Conservation (phyloP, 2,329 filamentous ascomycete species). For the Botrytis deweyae region DNA sequence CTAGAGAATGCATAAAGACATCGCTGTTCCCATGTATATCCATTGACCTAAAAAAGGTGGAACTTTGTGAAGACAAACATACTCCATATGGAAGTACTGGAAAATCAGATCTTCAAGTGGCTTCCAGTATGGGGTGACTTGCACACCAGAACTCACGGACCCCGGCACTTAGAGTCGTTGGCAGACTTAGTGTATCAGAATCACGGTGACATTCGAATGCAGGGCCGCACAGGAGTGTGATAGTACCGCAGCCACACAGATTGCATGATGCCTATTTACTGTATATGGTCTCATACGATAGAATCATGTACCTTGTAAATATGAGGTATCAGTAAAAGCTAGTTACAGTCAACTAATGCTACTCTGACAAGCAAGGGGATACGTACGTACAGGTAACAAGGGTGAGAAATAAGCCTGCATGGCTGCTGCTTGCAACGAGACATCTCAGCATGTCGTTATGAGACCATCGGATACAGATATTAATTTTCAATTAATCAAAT, state of each 20-base stretch:
- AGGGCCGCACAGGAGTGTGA: not conserved
- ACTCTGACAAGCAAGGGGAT: conserved; percentile 7
- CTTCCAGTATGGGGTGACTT: not conserved
- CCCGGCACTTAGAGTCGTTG: no score
- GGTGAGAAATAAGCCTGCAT: not conserved
- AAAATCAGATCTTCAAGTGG: not conserved
- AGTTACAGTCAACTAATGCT: not conserved
- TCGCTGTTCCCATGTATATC: not conserved
- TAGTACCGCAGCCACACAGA: not conserved
- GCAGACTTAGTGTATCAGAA: not conserved
- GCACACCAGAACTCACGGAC: no score
- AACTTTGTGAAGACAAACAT: not conserved
- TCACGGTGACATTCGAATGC: not conserved
- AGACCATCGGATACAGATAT: not conserved
- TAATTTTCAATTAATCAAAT: not conserved
- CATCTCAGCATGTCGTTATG: not conserved
- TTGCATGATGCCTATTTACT: not conserved
- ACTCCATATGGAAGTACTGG: not conserved
- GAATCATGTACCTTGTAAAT: not conserved
- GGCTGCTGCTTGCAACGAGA: not conserved
- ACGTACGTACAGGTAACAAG: not conserved
- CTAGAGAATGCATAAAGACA: not conserved
- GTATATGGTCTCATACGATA: not conserved
- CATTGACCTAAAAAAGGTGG: not conserved
- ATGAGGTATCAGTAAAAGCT: not conserved